Conservation (phyloP, 495 filamentous ascomycete genomes). For the Physcia stellaris region DNA sequence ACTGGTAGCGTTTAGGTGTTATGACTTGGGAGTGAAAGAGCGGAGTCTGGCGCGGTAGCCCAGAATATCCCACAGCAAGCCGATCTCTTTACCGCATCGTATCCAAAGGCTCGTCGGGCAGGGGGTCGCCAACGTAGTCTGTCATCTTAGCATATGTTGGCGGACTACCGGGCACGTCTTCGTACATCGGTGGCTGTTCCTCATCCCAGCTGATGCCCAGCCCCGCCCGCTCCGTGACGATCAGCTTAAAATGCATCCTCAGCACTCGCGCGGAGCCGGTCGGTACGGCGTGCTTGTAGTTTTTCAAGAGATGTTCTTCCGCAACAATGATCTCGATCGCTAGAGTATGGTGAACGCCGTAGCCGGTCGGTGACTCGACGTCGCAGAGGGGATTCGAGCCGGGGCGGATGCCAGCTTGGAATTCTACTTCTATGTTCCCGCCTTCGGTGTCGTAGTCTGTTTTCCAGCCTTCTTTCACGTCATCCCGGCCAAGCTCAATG, state of each 20-base stretch:
- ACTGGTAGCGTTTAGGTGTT: too few species aligned
- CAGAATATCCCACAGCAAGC: too few species aligned
- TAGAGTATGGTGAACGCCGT: conserved; percentile 68
- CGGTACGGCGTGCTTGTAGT: conserved; percentile 58
- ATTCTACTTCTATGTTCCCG: conserved; percentile 69
- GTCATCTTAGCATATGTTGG: conserved; percentile 53
- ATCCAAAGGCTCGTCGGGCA: conserved; percentile 11
- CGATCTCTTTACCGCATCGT: too few species aligned
- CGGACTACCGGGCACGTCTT: conserved; percentile 81
- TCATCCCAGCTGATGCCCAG: conserved; percentile 96
- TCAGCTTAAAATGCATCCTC: conserved; percentile 77
- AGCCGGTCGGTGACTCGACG: conserved; percentile 61
- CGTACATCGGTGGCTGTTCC: conserved; percentile 87
- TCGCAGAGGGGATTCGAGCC: conserved; percentile 59
- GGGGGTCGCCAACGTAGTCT: conserved; percentile 19
- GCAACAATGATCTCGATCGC: conserved; percentile 88
- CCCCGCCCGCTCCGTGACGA: conserved; percentile 70
- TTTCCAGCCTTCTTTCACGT: conserved; percentile 87
- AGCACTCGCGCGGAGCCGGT: conserved; percentile 86
- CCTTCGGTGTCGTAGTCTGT: conserved; percentile 64
- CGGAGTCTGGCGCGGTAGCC: too few species aligned
- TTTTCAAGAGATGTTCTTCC: conserved; percentile 72
- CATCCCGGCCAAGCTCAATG: conserved; percentile 58
- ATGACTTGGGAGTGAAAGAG: too few species aligned
- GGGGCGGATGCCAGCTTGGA: conserved; percentile 55